Evolutionary conservation across 257 asterid species (phyloP).

Genomic region (Solanum ahanhuiri): DNA sequence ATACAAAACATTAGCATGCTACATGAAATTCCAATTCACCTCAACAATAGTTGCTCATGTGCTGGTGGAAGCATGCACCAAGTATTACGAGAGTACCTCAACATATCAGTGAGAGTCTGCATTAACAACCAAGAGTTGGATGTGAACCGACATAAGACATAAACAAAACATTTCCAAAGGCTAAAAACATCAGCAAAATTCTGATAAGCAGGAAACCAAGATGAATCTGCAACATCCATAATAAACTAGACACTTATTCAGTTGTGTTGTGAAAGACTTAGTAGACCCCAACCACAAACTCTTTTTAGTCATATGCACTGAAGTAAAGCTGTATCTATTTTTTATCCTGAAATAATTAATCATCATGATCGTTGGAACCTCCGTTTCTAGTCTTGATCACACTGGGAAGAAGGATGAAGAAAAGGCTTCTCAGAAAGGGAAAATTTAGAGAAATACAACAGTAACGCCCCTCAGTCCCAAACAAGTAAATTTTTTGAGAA

Average conservation of each 20-base stretch:
- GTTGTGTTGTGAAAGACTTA: neutral
- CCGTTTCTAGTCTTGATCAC: neutral
- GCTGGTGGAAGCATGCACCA: conserved; percentile 60
- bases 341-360: neutral
- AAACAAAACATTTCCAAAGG: neutral
- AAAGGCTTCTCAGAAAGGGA: neutral
- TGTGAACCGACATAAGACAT: neutral
- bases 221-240: neutral
- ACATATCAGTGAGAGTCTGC: conserved; percentile 71
- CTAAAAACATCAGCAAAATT: neutral
- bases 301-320: neutral
- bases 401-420: neutral
- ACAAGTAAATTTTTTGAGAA: neutral
- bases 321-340: neutral
- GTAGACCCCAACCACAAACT: neutral
- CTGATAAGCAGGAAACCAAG: neutral
- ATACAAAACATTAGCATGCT: neutral
- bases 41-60: conserved; percentile 48
- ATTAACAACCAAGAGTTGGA: neutral
- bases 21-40: conserved; percentile 31
- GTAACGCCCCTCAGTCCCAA: neutral
- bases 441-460: neutral
- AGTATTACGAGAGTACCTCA: conserved; percentile 40
- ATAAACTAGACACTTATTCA: neutral
- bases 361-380: neutral